These are phyloP conservation scores for Auricularia auricula-judae DNA, from an alignment of 768 basidiomycete species.

Conservation along the genomic window DNA sequence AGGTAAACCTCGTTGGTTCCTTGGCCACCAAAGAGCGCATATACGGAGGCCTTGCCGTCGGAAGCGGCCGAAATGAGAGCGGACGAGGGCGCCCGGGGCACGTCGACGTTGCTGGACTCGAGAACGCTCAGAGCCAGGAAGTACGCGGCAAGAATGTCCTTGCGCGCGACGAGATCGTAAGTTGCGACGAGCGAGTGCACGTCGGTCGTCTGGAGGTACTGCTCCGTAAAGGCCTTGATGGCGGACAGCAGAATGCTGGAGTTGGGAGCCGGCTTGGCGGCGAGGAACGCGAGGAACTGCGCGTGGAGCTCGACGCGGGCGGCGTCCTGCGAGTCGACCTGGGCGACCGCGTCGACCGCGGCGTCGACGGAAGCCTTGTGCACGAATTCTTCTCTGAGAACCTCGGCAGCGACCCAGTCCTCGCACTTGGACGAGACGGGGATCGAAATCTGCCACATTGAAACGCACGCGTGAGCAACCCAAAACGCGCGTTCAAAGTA, in stretches of 20 bases:
- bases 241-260: conserved; percentile 61
- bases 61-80: conserved; percentile 57
- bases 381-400: conserved; percentile 80
- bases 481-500: background rate
- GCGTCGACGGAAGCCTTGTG: conserved; percentile 51
- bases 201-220: conserved; percentile 63
- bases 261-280: conserved; percentile 47
- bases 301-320: conserved; percentile 70
- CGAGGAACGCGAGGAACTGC: conserved; percentile 71
- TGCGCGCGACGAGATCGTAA: conserved; percentile 66
- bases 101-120: conserved; percentile 41
- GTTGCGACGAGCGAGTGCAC: conserved; percentile 70
- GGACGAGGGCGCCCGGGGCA: conserved; percentile 51
- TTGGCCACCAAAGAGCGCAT: conserved; percentile 94
- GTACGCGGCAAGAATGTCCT: conserved; percentile 67
- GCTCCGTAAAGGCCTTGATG: conserved; percentile 65
- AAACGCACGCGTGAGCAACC: background rate
- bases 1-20: conserved; percentile 98
- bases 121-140: conserved; percentile 64
- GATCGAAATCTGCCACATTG: conserved; percentile 53
- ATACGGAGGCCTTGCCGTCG: conserved; percentile 61
- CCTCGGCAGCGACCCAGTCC: conserved; percentile 89
- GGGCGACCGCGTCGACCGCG: conserved; percentile 39
- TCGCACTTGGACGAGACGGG: conserved; percentile 72
- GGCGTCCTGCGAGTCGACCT: conserved; percentile 46